Base-by-base conservation (phyloP, 495 filamentous ascomycete species). In the Penicillium nucicola region DNA sequence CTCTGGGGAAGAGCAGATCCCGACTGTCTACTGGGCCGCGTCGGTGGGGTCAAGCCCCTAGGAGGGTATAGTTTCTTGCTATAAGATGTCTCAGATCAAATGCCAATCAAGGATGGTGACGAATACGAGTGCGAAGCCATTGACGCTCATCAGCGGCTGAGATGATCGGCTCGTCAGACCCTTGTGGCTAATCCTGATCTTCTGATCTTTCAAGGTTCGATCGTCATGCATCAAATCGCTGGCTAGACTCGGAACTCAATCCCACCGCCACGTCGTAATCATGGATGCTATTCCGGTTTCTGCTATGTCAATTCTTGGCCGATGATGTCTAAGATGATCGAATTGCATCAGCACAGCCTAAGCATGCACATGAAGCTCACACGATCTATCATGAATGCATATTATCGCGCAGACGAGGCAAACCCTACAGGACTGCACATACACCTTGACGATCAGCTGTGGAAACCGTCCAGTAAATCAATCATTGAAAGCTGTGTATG, bases 1-100 rank as follows among this genome's bases (percentile, higher is more conserved):
- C 55, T 66, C 58, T 50, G 43, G 39, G 50, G 52, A 57, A 53
- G 54, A 15, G 41, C 41, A 43, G 25, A 43, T 43, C 41, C 41
- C 25, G 23, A 31, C 7, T 0, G 11, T 43, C 10, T 23, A 25
- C 23, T 31, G 12, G 28, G 41, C 41, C 28, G 23, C 13, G 25
- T 5, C 15, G 28, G 41, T 43, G 40, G 40, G 14, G 22, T 23
- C 40, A 32, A 28, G 25, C 25, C 19, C 19, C 11, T 12, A 22
- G 37, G 4, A 22, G 25, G 6, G 4, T 43, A 17, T 43, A 14
- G 23, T 19, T 43, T 17, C 28, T n/a, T 13, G 32, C 17, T 43
- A 10, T 28, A n/a, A 43, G 23, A 30, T 43, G 41, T 43, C 32
- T 43, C 41, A 32, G 13, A 32, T 18, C 41, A 43, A 43, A 43